These are phyloP conservation scores for Coniella lustricola DNA, from an alignment of 2,329 filamentous ascomycete genomes.

Conservation along the genomic window DNA sequence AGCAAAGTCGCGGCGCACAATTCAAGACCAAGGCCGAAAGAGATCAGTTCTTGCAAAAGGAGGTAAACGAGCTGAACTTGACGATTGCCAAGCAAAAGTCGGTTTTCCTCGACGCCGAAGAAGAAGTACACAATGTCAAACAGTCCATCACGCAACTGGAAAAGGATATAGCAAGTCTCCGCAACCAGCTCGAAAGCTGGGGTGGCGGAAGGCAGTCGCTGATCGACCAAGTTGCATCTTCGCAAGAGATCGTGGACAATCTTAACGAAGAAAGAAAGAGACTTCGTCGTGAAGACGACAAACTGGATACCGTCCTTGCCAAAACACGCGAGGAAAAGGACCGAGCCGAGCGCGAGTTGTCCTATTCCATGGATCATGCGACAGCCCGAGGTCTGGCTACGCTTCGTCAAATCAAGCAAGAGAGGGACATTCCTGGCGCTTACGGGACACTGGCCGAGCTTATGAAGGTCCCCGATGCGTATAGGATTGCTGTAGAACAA, in stretches of 20 bases:
- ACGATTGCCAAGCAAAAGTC: constrained; percentile 75
- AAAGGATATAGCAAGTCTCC: constrained; percentile 61
- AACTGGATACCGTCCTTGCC: constrained; percentile 68
- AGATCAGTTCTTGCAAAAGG: constrained; percentile 71
- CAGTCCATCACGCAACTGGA: constrained; percentile 66
- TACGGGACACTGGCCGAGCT: constrained; percentile 92
- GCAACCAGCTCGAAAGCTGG: constrained; percentile 70
- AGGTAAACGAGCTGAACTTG: constrained; percentile 73
- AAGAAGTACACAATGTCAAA: constrained; percentile 71
- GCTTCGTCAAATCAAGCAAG: constrained; percentile 73
- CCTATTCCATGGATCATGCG: constrained; percentile 81
- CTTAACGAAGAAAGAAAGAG: constrained; percentile 82
- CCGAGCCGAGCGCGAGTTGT: constrained; percentile 68
- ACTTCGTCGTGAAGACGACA: constrained; percentile 83
- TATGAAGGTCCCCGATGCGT: constrained; percentile 77
- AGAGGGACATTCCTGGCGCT: constrained; percentile 74
- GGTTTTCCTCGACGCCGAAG: constrained; percentile 74
- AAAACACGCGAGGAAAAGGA: constrained; percentile 72
- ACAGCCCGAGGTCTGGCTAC: constrained; percentile 83
- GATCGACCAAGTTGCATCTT: constrained; percentile 65
- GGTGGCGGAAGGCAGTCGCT: constrained; percentile 66
- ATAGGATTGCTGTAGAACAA: constrained; percentile 84
- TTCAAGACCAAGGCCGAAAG: constrained; percentile 86
- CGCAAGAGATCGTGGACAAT: constrained; percentile 70
- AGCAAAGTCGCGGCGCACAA: constrained; percentile 81